Evolutionary conservation across 2,329 filamentous ascomycete genomes (phyloP), one percentile per base, ranked within the genome.

Genomic region (Talaromyces sp.): DNA sequence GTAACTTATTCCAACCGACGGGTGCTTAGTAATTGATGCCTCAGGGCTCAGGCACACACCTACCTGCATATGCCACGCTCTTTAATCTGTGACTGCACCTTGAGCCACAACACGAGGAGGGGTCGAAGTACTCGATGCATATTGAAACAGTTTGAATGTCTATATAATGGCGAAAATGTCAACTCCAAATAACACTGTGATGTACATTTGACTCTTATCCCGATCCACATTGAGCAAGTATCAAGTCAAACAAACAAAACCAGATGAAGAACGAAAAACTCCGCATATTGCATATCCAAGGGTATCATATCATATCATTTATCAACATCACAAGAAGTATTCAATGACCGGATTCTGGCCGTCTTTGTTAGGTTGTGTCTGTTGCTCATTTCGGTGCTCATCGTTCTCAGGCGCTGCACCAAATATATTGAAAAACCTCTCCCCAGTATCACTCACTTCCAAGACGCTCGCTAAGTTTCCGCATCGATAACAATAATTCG

Each of bases 391-490:
- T 62, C 96, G 91, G 76, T 96, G 91, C 70, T 89, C 81, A 76
- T 98, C 94, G 73, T 99, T 80, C 78, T 99, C 95, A 2, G 95
- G 95, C 31, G 95, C 94, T 3, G 95, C 95, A 65, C 96, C 92
- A 77, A 99, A 99, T 27, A 98, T 93, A 76, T 99, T 99, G 83
- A 98, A 99, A 79, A 92, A 97, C 66, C 94, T 85, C 78, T 97
- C 93, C 43, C 95, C 94, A 0, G 89, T 90, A 75, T 97, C 93
- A 76, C 92, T 94, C 65, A 99, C 95, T 80, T 99, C 95, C 43
- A 99, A 85, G 54, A 99, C 95, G 78, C 93, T 97, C 8, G 95
- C 95, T 86, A 98, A 89, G 77, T 99, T 99, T 56, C 95, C 95
- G 79, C 95, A 99, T 40, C 93, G 85, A 77, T 97, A 97, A 79